These are phyloP conservation scores for Collybiopsis luxurians DNA, from an alignment of 768 basidiomycete genomes.

Conservation along the genomic window DNA sequence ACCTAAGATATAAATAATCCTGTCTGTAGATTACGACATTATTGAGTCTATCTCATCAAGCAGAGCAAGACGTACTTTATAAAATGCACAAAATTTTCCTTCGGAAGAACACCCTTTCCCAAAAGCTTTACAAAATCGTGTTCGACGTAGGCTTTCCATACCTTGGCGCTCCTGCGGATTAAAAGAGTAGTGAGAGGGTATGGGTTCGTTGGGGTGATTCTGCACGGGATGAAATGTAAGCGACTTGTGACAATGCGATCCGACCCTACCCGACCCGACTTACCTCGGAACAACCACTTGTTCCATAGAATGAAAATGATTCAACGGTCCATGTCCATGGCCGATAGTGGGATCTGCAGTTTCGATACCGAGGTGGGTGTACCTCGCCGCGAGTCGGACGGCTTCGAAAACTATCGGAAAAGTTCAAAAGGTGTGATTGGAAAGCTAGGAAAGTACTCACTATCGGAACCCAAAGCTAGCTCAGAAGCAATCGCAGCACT, in stretches of 20 bases:
- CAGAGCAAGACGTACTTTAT: conserved; percentile 53
- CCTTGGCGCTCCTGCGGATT: conserved; percentile 48
- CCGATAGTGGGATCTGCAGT: conserved; percentile 65
- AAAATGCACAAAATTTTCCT: conserved; percentile 75
- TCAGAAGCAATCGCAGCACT: conserved; percentile 74
- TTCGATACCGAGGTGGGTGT: conserved; percentile 72
- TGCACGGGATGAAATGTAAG: conserved; percentile 20
- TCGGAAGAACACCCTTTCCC: conserved; percentile 66
- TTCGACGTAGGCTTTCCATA: conserved; percentile 75
- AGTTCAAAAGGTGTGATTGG: background rate
- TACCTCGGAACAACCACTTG: conserved; percentile 49
- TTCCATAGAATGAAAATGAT: conserved; percentile 71
- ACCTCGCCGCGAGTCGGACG: conserved; percentile 56
- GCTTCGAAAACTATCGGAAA: conserved; percentile 67
- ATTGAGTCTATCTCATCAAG: background rate
- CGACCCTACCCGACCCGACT: too few relatives aligned
- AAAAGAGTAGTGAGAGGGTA: conserved; percentile 69
- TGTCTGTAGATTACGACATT: too few relatives aligned
- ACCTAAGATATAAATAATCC: conserved; percentile 78
- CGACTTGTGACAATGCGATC: background rate
- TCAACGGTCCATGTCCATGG: conserved; percentile 78
- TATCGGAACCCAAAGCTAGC: conserved; percentile 48
- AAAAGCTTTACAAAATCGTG: conserved; percentile 83
- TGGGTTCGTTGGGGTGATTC: conserved; percentile 56
- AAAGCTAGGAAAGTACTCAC: conserved; percentile 33